Percentiles rank a stretch among this genome's conserved stretches.
Conservation (phyloP, 148 eudicot species). For the Arbutus unedo region DNA sequence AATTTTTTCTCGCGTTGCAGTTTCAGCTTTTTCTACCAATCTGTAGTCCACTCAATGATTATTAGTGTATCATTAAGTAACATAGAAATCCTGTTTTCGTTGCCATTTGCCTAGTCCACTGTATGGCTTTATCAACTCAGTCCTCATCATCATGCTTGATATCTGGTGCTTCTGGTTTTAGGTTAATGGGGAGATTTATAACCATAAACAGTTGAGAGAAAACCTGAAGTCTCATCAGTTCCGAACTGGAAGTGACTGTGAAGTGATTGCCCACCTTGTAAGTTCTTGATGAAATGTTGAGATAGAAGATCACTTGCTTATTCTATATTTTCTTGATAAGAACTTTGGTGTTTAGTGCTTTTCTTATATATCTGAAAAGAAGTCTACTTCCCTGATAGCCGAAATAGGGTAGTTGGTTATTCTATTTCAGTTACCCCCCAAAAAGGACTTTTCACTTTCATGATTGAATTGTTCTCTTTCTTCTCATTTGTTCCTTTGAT, state of each 20-base stretch:
- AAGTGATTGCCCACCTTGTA: slow-evolving; percentile 94
- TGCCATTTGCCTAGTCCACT: background rate
- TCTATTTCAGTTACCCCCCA: background rate
- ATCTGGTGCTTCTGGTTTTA: slow-evolving; percentile 27
- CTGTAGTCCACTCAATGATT: background rate
- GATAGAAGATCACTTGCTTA: background rate
- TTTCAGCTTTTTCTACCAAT: background rate
- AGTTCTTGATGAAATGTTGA: slow-evolving; percentile 25
- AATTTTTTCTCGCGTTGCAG: background rate
- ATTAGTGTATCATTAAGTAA: background rate
- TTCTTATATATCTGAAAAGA: background rate
- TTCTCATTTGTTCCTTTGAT: background rate
- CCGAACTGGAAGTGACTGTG: slow-evolving; percentile 90
- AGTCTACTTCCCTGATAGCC: background rate
- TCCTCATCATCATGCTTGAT: slow-evolving; percentile 1
- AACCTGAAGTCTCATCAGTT: slow-evolving; percentile 61
- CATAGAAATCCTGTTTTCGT: background rate
- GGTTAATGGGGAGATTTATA: slow-evolving; percentile 94
- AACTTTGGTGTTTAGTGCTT: background rate
- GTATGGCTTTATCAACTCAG: slow-evolving; percentile 8
- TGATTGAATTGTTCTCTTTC: slow-evolving; percentile 2
- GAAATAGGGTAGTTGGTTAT: background rate
- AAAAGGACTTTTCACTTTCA: background rate
- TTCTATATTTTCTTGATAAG: background rate
- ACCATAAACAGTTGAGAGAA: slow-evolving; percentile 68